Evolutionary conservation across 495 filamentous ascomycete species (phyloP), one percentile per base, ranked within the genome.

Genomic region (Annulohypoxylon maeteangense): DNA sequence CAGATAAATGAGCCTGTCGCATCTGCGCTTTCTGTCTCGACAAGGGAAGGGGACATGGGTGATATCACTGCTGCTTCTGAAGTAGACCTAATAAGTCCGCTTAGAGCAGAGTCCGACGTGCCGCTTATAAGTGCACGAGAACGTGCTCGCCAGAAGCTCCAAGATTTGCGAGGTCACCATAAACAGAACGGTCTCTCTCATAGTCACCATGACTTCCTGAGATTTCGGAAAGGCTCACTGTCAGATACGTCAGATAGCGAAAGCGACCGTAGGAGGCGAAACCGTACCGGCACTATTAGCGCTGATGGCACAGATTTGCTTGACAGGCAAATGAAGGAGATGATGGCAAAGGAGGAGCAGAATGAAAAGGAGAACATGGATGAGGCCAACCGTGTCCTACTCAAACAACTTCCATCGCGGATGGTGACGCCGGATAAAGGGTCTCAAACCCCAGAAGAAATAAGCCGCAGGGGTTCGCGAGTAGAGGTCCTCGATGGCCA

Each of bases 291-390:
- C 18, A 83, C 76, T 8, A 78, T 82, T 16, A 80, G 69, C 51
- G 74, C 80, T 67, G 75, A 69, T 45, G 78, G 85, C 34, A 87
- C 79, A 63, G 87, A 87, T 29, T 82, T 90, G 12, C 78, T 93
- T 6, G 88, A 89, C 62, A 89, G 88, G 70, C 90, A 91, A 66
- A 90, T 92, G 87, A 82, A 85, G 68, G 83, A 88, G n/a, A 85
- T 91, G 81, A 79, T 91, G 11, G 86, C 81, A 3, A 84, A 79
- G 38, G 88, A 89, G 69, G 78, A 76, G 22, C 76, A 81, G 55
- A 62, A 67, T 18, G 66, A 71, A 36, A 67, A 72, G 18, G 63
- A 70, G 34, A 67, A 67, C 23, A 57, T 72, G 3, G 79, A 77
- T 27, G 82, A 80, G 32, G 20, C 56, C 27, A 74, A 77, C 25